Conservation (phyloP, 345 rosid species). For the Trapa incisa region DNA sequence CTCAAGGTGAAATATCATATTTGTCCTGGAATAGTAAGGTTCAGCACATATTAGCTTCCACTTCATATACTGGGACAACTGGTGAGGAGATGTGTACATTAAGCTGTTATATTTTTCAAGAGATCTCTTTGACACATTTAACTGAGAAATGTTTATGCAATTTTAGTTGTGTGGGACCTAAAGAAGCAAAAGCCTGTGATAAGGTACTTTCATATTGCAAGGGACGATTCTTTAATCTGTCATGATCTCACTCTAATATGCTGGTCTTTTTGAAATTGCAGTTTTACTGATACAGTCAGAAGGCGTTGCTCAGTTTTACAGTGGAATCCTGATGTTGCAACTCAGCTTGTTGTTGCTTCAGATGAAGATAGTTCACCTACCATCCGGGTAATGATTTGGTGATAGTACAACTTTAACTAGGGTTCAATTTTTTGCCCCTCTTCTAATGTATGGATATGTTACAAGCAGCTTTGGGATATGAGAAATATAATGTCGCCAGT, state of each 20-base stretch:
- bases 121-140: constrained; percentile 2
- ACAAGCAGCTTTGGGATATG: constrained; percentile 95
- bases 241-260: constrained; percentile 8
- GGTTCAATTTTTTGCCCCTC: background rate
- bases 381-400: constrained; percentile 45
- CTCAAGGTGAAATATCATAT: constrained; percentile 95
- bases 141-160: constrained; percentile 7
- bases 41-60: constrained; percentile 85
- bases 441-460: constrained; percentile 10
- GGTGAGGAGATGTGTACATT: constrained; percentile 41
- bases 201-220: constrained; percentile 31
- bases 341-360: constrained; percentile 96
- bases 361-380: constrained; percentile 85
- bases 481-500: constrained; percentile 82
- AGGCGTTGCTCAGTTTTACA: constrained; percentile 96
- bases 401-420: background rate
- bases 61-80: constrained; percentile 88
- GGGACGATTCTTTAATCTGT: constrained; percentile 5
- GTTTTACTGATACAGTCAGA: constrained; percentile 82
- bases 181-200: constrained; percentile 93
- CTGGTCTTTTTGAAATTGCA: constrained; percentile 21
- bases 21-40: constrained; percentile 94
- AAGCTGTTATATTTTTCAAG: background rate
- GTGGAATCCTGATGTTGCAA: constrained; percentile 97
- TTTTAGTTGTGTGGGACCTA: constrained; percentile 90